These are phyloP conservation scores for Lasiosphaeria ovina DNA, from an alignment of 495 filamentous ascomycete species.

Conservation along the genomic window DNA sequence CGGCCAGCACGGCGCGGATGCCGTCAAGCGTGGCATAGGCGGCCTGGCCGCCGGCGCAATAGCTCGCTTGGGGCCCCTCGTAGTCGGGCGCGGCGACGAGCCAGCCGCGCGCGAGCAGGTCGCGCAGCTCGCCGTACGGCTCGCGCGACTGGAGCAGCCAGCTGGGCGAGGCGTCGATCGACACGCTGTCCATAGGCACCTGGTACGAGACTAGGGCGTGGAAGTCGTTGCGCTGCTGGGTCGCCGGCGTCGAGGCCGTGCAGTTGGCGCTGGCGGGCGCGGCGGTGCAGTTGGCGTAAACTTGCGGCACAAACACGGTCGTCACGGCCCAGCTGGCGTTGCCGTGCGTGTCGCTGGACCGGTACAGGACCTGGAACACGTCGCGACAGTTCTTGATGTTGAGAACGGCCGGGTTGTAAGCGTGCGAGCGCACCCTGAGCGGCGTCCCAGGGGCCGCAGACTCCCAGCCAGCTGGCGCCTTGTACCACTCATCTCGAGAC, in stretches of 20 bases:
- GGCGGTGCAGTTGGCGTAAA: constrained; percentile 5
- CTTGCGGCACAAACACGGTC: constrained; percentile 46
- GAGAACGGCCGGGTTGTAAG: constrained; percentile 27
- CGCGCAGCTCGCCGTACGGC: constrained; percentile 25
- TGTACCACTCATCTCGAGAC: constrained; percentile 49
- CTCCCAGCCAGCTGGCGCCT: constrained; percentile 40
- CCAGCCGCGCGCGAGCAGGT: constrained; percentile 27
- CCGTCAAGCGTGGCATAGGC: constrained; percentile 50
- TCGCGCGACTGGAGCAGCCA: constrained; percentile 23
- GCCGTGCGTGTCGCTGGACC: constrained; percentile 45
- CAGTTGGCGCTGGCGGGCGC: background rate
- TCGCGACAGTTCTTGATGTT: constrained; percentile 25
- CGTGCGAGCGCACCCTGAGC: constrained; percentile 42
- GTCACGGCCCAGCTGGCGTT: constrained; percentile 49
- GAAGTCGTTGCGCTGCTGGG: background rate
- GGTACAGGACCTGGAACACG: constrained; percentile 52
- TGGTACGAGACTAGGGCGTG: constrained; percentile 22
- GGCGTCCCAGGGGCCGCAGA: constrained; percentile 40
- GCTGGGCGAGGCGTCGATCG: constrained; percentile 14
- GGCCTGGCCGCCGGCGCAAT: constrained; percentile 40
- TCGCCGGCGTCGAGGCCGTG: background rate
- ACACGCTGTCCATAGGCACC: constrained; percentile 19
- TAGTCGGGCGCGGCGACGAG: constrained; percentile 49
- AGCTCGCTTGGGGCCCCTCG: constrained; percentile 43
- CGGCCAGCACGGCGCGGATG: constrained; percentile 39